Base-by-base conservation (phyloP, 352 stramenopile genomes). In the Hyphochytrium catenoides region DNA sequence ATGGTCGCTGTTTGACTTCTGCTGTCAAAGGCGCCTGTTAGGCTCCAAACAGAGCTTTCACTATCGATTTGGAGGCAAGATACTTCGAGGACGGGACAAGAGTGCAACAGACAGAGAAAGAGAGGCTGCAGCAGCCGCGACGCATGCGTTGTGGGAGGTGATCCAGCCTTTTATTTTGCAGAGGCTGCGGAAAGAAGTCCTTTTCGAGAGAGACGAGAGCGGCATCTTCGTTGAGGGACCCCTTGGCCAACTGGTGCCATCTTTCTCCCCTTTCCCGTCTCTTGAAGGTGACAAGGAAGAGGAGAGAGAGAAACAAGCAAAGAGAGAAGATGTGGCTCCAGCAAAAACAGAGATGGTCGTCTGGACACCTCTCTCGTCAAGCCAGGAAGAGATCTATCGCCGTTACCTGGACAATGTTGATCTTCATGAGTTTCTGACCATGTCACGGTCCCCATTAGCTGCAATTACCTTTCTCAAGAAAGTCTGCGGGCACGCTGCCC, bases 1-100 rank as follows among this genome's bases (percentile, higher is more conserved):
- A 12, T 99, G 91, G 91, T 92, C 73, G 8, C 51, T 99, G 1
- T 96, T 99, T 52, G 90, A 98, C 50, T 98, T 98, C 57, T 78
- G 96, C 3, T 97, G 93, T 52, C 91, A 91, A 17, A 91, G 91
- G 19, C 69, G 88, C 41, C 56, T 98, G 14, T n/a, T n/a, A n/a
- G 91, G 91, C 11, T 97, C 82, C n/a, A 53, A 96, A 16, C 81
- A 83, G 19, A 85, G 79, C 4, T 99, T 99, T 55, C 82, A 97
- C 34, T 62, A 81, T 28, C 82, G 97, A 47, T 98, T 98, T 55
- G 84, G 89, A 20, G 51, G 84, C 28, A 91, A 91, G 3, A 99
- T 99, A 48, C 75, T 79, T 37, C 59, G 70, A 31, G 90, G 89
- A 16, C 75, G 77, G 5, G 93, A 93, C 48, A 59, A 66, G 4